Evolutionary conservation across 176 grass and related monocot genomes (phyloP).

Genomic region (Oryza coarctata): DNA sequence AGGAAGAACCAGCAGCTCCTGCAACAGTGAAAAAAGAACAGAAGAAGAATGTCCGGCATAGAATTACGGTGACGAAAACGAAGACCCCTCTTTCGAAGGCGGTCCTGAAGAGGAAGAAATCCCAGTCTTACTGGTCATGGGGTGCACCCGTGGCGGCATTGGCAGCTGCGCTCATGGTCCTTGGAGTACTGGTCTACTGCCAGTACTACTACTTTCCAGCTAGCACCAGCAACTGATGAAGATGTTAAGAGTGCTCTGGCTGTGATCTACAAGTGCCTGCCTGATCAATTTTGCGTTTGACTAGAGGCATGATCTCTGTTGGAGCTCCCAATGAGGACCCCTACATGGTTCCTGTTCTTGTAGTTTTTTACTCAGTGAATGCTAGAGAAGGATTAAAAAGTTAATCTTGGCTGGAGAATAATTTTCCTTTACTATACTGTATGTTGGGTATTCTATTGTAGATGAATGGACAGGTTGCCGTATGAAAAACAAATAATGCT

Average conservation of each 20-base stretch:
- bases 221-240: conserved; percentile 44
- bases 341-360: neutral
- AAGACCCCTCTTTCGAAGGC: conserved; percentile 54
- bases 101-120: conserved; percentile 73
- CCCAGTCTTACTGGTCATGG: conserved; percentile 59
- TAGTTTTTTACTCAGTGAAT: neutral
- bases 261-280: neutral
- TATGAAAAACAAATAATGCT: neutral
- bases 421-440: neutral
- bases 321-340: neutral
- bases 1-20: conserved; percentile 23
- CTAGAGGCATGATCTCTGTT: conserved; percentile 24
- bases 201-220: conserved; percentile 60
- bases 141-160: conserved; percentile 35
- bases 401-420: neutral
- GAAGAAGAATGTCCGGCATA: conserved; percentile 47
- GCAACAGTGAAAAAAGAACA: conserved; percentile 48
- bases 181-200: conserved; percentile 52
- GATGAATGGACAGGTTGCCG: neutral
- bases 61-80: conserved; percentile 30
- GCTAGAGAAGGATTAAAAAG: neutral
- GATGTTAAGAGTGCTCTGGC: neutral
- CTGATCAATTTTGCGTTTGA: conserved; percentile 54
- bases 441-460: neutral
- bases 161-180: conserved; percentile 25